These are phyloP conservation scores for Penicillium sumatraense DNA, from an alignment of 2,329 filamentous ascomycete species.

Conservation along the genomic window DNA sequence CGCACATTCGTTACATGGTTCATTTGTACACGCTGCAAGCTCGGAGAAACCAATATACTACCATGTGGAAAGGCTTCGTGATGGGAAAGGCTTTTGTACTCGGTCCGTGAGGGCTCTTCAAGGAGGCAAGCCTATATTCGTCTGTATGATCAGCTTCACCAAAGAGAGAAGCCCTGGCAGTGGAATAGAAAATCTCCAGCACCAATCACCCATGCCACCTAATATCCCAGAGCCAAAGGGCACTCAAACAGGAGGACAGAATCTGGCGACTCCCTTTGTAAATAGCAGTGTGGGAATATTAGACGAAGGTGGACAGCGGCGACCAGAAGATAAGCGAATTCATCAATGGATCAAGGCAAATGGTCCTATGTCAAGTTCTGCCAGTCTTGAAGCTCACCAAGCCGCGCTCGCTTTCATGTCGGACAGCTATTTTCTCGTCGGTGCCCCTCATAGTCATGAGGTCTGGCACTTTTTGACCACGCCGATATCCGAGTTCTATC, in stretches of 20 bases:
- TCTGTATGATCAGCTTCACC: constrained; percentile 8
- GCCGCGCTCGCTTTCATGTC: constrained; percentile 21
- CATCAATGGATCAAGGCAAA: constrained; percentile 8
- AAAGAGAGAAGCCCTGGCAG: not conserved
- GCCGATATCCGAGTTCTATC: not conserved
- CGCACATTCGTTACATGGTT: constrained; percentile 16
- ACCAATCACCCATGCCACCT: not conserved
- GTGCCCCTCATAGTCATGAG: constrained; percentile 7
- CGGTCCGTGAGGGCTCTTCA: constrained; percentile 15
- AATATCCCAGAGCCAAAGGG: not conserved
- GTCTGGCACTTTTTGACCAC: not conserved
- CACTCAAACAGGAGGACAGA: not conserved
- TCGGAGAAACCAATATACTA: constrained; percentile 6
- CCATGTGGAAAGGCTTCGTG: constrained; percentile 9
- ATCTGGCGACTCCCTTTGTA: not conserved
- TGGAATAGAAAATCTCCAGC: not conserved
- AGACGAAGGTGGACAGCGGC: not conserved
- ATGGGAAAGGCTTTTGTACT: constrained; percentile 5
- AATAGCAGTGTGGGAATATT: not conserved
- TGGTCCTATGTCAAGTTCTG: not conserved
- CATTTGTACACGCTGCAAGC: constrained; percentile 14
- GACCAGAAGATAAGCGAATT: constrained; percentile 1
- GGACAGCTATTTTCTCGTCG: constrained; percentile 18
- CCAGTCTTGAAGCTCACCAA: constrained; percentile 3
- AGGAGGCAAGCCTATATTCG: constrained; percentile 2